A percentile compares a stretch with the other conserved stretches of the same genome.
Evolutionary conservation across 805 yeast species (phyloP).

Genomic region (Lipomyces yamanashiensis): DNA sequence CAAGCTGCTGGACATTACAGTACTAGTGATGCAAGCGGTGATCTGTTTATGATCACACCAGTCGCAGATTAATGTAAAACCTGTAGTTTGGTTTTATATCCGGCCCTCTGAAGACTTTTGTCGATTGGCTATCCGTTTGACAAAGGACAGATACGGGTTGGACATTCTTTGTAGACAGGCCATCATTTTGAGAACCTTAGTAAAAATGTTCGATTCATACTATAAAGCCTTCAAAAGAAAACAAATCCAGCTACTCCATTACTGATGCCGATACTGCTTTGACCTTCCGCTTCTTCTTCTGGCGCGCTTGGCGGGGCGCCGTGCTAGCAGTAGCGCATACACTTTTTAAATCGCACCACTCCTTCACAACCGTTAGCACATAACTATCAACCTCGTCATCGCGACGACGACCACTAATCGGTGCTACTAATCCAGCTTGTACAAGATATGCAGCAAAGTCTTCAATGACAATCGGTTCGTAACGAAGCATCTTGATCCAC

Average conservation of each 20-base stretch:
- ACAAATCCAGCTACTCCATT: too few relatives aligned
- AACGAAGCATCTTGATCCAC: constrained; percentile 33
- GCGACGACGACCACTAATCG: neutral
- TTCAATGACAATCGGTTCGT: constrained; percentile 33
- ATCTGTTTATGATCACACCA: neutral
- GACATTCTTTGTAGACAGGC: constrained; percentile 16
- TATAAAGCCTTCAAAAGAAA: too few relatives aligned
- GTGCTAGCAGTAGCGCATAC: constrained; percentile 22
- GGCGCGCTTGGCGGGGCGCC: constrained; percentile 8
- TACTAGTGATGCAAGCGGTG: too few relatives aligned
- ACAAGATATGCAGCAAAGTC: constrained; percentile 25
- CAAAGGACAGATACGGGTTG: constrained; percentile 40
- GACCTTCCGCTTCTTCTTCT: neutral
- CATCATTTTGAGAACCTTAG: neutral
- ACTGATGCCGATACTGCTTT: neutral
- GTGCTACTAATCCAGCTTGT: constrained; percentile 9
- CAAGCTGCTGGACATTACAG: too few relatives aligned
- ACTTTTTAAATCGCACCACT: constrained; percentile 33
- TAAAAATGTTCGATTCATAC: neutral
- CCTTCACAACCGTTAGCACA: constrained; percentile 13
- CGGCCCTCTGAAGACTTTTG: constrained; percentile 39
- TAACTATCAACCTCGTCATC: neutral
- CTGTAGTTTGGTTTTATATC: neutral
- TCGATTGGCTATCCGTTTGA: constrained; percentile 18
- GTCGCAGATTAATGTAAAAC: constrained; percentile 19